Evolutionary conservation across 345 rosid species (phyloP), one percentile per base, ranked within the genome.

Genomic region (Boechera divaricarpa): DNA sequence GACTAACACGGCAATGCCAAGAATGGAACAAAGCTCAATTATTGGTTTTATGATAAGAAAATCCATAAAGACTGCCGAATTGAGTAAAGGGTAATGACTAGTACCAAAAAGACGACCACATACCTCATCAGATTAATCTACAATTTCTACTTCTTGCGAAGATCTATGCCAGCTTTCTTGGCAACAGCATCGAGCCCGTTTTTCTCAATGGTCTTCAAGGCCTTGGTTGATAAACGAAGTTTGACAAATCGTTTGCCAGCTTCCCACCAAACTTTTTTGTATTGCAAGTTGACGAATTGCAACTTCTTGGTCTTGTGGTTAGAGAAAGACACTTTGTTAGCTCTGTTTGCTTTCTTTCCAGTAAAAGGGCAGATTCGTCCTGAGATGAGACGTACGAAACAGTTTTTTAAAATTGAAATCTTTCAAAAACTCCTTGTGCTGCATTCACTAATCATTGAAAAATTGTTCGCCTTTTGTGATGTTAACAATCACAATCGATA

Each of bases 181-280:
- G 98, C 90, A 62, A 92, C 96, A 31, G 98, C 94, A 45, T 90
- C 96, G 29, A 88, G 77, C n/a, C 96, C 94, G 2, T 92, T 90
- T 80, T 92, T 92, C 82, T 92, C 94, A 29, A 89, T 88, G 13
- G 96, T 92, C 88, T 90, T 90, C 57, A 92, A 69, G 0, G 94
- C 97, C 75, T 87, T 87, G n/a, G 95, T 92, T 1, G 97, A 90
- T 38, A 90, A 70, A 1, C 92, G 82, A 57, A 90, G 73, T 55
- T 90, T 88, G 32, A 90, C 82, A 45, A 68, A 90, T 4, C 93
- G 91, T 44, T 90, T 91, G 5, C 97, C 98, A 1, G 88, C 91
- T 81, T 91, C 97, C 97, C 98, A 94, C 98, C 97, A 94, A 28
- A 90, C 76, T 78, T 49, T 88, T 87, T 91, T 91, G 86, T 90